Conservation (phyloP, 495 filamentous ascomycete genomes). For the Podospora fimiseda region DNA sequence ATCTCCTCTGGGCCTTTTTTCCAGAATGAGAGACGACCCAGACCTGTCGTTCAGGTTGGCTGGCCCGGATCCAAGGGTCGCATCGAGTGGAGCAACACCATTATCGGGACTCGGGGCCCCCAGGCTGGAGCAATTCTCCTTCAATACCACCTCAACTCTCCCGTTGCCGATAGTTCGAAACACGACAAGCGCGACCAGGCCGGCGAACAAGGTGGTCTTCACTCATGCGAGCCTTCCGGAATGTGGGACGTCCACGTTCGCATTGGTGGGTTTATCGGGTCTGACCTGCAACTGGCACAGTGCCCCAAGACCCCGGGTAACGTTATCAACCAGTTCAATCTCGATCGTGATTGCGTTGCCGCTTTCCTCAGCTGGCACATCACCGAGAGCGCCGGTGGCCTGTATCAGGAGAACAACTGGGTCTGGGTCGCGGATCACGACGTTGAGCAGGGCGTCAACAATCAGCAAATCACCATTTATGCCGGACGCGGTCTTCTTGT, state of each 20-base stretch:
- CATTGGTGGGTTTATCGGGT: constrained; percentile 72
- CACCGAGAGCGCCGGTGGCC: constrained; percentile 43
- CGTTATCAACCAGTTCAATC: constrained; percentile 28
- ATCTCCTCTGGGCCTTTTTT: constrained; percentile 59
- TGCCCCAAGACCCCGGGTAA: constrained; percentile 59
- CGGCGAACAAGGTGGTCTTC: no score
- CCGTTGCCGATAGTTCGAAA: no score
- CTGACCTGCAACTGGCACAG: constrained; percentile 62
- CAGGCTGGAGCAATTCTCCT: constrained; percentile 79
- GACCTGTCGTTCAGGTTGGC: constrained; percentile 67
- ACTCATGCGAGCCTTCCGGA: constrained; percentile 59
- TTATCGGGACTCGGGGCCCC: constrained; percentile 66
- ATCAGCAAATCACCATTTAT: constrained; percentile 64
- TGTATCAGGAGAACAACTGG: constrained; percentile 66
- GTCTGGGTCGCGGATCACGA: constrained; percentile 72
- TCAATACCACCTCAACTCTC: constrained; percentile 73
- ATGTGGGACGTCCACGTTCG: constrained; percentile 91
- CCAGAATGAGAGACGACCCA: constrained; percentile 60
- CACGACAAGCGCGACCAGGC: no score
- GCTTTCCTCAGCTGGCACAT: constrained; percentile 66
- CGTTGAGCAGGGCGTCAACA: constrained; percentile 51
- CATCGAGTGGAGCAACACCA: constrained; percentile 73
- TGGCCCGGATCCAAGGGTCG: constrained; percentile 60
- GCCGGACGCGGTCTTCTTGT: constrained; percentile 60
- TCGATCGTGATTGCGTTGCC: constrained; percentile 54